Evolutionary conservation across 345 rosid species (phyloP), one percentile per base, ranked within the genome.

Genomic region (Camelina laxa): DNA sequence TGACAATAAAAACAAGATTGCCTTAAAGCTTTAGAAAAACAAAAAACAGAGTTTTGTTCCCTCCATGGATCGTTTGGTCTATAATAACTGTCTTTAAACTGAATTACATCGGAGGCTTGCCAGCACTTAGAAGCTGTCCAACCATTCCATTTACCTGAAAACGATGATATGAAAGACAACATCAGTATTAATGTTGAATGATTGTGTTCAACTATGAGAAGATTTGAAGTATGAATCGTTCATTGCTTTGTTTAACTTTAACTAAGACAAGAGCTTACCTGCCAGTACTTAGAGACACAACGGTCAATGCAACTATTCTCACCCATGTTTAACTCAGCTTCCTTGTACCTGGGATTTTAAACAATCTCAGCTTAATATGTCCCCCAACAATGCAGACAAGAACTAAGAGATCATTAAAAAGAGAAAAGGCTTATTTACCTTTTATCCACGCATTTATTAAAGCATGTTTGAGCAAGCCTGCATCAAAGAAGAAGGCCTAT

Each of bases 291-390:
- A 41, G 97, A 85, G 76, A 89, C 98, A 75, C 98, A 96, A 60
- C 99, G 96, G 76, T 96, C 98, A 42, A 96, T 93, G 93, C 99
- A 96, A 67, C 92, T 96, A 70, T 91, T 96, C 80, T 96, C 99
- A 61, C 97, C 99, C 98, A 91, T 92, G 82, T 92, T 96, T 59
- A 96, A 83, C 87, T 96, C 99, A 20, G 87, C 57, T 66, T 96
- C 99, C 84, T 89, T 92, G 85, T 87, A 93, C 89, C 99, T 96
- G 66, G 16, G 9, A 30, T 59, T 42, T 33, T 14, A 31, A 67
- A 42, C 60, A 55, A 35, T 57, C 15, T 63, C 72, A 77, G 24
- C 11, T 2, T 13, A 17, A 7, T 11, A 38, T 30, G 27, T 31
- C 41, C 27, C 49, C 39, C 31, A 36, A 38, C 57, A 41, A 50